phyloP scores from a whole-genome alignment of 1,284 basidiomycete genomes.

The Pseudomicrostroma phylloplanum region DNA sequence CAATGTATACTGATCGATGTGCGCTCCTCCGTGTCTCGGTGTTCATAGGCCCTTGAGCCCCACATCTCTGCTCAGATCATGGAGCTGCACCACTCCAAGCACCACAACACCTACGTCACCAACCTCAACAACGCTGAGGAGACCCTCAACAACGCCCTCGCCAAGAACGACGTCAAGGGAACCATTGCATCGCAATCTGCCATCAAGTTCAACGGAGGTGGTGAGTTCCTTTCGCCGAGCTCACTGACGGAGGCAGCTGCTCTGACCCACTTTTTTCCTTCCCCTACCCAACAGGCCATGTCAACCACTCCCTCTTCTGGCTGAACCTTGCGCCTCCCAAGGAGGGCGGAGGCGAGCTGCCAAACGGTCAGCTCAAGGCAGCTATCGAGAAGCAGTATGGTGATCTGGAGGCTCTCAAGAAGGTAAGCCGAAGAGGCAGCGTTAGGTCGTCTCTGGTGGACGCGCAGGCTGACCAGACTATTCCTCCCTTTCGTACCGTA shows the following conservation, averaged over 20 bases:
- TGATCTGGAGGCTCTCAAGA: conserved; percentile 39
- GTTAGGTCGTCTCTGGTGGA: background rate
- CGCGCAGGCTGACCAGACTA: conserved; percentile 30
- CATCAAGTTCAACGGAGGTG: conserved; percentile 49
- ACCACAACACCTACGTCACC: conserved; percentile 50
- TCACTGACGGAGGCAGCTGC: background rate
- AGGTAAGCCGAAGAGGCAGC: background rate
- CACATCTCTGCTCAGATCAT: conserved; percentile 47
- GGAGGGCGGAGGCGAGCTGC: conserved; percentile 45
- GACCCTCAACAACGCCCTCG: conserved; percentile 29
- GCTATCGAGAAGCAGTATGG: conserved; percentile 49
- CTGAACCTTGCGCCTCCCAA: conserved; percentile 43
- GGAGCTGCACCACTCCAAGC: conserved; percentile 49
- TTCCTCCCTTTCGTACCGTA: conserved; percentile 11
- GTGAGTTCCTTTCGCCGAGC: conserved; percentile 8
- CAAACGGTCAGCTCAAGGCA: conserved; percentile 33
- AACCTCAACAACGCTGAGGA: conserved; percentile 47
- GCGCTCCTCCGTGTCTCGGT: conserved; percentile 9
- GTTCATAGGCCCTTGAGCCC: conserved; percentile 34
- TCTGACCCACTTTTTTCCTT: background rate
- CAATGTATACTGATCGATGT: background rate
- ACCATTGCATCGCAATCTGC: conserved; percentile 37
- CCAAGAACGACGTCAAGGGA: conserved; percentile 37
- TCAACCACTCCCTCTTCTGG: conserved; percentile 51
- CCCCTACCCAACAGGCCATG: conserved; percentile 21